phyloP scores from a whole-genome alignment of 352 stramenopile species.

The Thraustotheca clavata region DNA sequence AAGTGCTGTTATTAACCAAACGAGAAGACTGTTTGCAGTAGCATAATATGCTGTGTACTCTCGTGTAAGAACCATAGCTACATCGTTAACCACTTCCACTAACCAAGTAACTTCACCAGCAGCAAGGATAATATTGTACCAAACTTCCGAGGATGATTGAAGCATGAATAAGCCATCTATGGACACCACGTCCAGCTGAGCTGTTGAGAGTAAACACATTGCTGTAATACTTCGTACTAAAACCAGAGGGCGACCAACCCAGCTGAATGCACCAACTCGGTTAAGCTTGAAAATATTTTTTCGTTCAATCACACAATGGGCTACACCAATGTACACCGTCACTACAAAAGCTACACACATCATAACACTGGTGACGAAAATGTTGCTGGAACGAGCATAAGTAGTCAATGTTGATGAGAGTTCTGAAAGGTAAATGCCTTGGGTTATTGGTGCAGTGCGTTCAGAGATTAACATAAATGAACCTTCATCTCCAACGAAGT shows the following conservation, averaged over 20 bases:
- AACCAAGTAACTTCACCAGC: constrained; percentile 15
- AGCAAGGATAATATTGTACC: constrained; percentile 7
- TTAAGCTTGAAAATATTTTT: neutral
- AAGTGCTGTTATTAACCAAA: neutral
- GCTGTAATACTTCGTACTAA: neutral
- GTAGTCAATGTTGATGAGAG: neutral
- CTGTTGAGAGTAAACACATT: neutral
- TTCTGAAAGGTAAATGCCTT: neutral
- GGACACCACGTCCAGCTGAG: neutral
- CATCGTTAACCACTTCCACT: constrained; percentile 9
- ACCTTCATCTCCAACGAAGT: neutral
- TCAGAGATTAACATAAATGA: neutral
- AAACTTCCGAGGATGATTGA: neutral
- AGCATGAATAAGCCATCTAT: neutral
- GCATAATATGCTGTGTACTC: neutral
- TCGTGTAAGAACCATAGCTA: neutral
- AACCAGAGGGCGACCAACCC: constrained; percentile 5
- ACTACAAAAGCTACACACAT: neutral
- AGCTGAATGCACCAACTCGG: constrained; percentile 7
- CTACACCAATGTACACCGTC: neutral
- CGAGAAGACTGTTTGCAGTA: neutral
- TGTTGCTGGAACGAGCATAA: neutral
- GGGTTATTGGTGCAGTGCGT: neutral
- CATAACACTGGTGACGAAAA: neutral
- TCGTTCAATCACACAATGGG: neutral